phyloP scores from a whole-genome alignment of 768 basidiomycete species.

The Clavaria fumosa region DNA sequence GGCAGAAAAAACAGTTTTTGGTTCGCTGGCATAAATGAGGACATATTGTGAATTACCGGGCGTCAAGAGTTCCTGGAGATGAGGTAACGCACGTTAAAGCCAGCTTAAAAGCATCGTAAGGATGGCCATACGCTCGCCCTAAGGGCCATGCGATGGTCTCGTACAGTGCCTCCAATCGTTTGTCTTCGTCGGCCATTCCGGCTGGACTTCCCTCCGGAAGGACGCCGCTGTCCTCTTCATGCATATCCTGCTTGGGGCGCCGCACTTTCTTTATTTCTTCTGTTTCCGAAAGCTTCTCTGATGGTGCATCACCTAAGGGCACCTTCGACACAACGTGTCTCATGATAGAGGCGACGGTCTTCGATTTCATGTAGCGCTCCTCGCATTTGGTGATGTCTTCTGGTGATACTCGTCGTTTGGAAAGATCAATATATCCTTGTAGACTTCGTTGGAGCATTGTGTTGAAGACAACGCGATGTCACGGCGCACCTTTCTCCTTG shows the following conservation, averaged over 20 bases:
- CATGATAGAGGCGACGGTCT: slow-evolving; percentile 87
- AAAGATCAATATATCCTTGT: slow-evolving; percentile 98
- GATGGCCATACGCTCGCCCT: slow-evolving; percentile 81
- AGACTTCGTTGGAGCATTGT: not conserved
- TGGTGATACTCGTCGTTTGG: slow-evolving; percentile 93
- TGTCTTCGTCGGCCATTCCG: slow-evolving; percentile 47
- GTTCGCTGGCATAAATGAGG: slow-evolving; percentile 18
- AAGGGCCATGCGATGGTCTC: slow-evolving; percentile 90
- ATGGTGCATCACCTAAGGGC: slow-evolving; percentile 29
- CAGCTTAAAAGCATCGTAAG: slow-evolving; percentile 96
- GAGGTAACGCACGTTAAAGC: slow-evolving; percentile 62
- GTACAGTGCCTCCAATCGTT: slow-evolving; percentile 73
- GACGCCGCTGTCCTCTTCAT: slow-evolving; percentile 28
- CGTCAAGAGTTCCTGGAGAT: not conserved
- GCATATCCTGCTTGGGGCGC: slow-evolving; percentile 31
- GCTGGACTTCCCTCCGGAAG: slow-evolving; percentile 25
- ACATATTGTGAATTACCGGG: not conserved
- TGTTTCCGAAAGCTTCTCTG: slow-evolving; percentile 18
- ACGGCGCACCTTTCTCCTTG: slow-evolving; percentile 81
- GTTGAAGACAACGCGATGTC: not conserved
- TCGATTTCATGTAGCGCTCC: slow-evolving; percentile 95
- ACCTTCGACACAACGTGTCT: slow-evolving; percentile 79
- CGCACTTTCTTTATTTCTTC: slow-evolving; percentile 32
- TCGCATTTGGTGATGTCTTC: slow-evolving; percentile 99
- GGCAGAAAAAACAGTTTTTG: slow-evolving; percentile 65